Base-by-base conservation (phyloP, 345 rosid species). In the Bruguiera gymnorhiza region DNA sequence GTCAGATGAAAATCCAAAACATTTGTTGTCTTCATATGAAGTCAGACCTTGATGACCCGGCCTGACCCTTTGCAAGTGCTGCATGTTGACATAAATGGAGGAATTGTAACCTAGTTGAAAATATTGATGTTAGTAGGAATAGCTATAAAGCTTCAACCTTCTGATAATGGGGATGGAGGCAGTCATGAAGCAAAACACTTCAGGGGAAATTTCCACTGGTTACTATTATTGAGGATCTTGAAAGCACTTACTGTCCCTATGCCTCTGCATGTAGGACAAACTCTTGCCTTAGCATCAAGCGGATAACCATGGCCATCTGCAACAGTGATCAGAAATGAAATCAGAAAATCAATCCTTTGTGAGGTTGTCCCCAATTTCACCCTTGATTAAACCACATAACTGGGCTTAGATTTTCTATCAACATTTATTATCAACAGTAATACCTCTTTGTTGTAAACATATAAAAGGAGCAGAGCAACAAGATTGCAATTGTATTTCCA, bases 21-120 rank as follows among this genome's bases (percentile, higher is more conserved):
- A 65, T 13, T 19, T 37, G 37, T 65, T 57, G 16, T 50, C 56
- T 43, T 27, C 54, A 68, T 74, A 73, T 67, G 60, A 51, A 62
- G 61, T 63, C 77, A 62, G 68, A 94, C 98, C 98, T 88, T 80
- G 57, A 91, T 80, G 68, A 88, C 72, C 59, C 72, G 79, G 68
- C 96, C 95, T 3, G 80, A 75, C 68, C 98, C 98, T 63, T 83
- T 87, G 78, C 97, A 94, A 34, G 83, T 76, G 75, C 78, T 80
- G 77, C 98, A 91, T 62, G 86, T 80, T 76, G 98, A 75, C 62
- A 90, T 88, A 82, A 94, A 94, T 57, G 97, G 98, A 82, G 98
- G 97, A 80, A 91, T 71, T 26, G 96, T 91, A 56, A 94, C 85
- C 98, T 94, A 83, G 60, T 62, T 71, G 61, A 79, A 63, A 68